Evolutionary conservation across 2,329 filamentous ascomycete genomes (phyloP), one percentile per base, ranked within the genome.

Genomic region (Colletotrichum spaethianum): DNA sequence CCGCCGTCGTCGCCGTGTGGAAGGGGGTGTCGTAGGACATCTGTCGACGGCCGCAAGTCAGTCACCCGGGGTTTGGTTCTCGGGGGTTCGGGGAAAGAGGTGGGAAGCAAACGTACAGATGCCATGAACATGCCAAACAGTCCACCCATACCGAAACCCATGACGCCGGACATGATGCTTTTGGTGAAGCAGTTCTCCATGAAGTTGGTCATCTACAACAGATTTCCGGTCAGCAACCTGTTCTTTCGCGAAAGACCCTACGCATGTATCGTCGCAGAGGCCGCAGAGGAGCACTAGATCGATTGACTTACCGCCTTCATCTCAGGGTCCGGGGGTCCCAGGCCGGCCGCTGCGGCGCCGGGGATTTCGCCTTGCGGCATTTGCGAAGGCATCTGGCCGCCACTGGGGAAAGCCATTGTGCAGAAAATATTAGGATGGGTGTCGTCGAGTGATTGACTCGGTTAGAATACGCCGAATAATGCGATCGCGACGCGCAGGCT

Each of bases 11-110:
- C 40, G 83, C 78, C 40, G 81, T 85, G 81, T 90, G 93, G 83
- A 95, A 92, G 71, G 96, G 94, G 0, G 95, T 98, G 81, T 99
- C 96, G 89, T 99, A 99, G 83, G 94, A 93, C 96, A 99, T 99
- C 94, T 97, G 72, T 63, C 60, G 61, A 65, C 20, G 14, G 12
- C 44, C 42, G n/a, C 12, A 2, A 23, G 59, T 69, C 38, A 36
- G 59, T 38, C 59, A 26, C 3, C 4, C 20, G 20, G n/a, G n/a
- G 14, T 26, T 5, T n/a, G 40, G 36, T 31, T n/a, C n/a, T n/a
- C n/a, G n/a, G n/a, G n/a, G 53, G 20, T 52, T 16, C 31, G 62
- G 62, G 62, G 66, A 66, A 53, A 60, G 61, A 46, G 14, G 23
- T 9, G 23, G 18, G 46, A 86, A 3, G 20, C 12, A 23, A 26